Conservation (phyloP, 768 basidiomycete species). For the Xerocomellus intermedius region DNA sequence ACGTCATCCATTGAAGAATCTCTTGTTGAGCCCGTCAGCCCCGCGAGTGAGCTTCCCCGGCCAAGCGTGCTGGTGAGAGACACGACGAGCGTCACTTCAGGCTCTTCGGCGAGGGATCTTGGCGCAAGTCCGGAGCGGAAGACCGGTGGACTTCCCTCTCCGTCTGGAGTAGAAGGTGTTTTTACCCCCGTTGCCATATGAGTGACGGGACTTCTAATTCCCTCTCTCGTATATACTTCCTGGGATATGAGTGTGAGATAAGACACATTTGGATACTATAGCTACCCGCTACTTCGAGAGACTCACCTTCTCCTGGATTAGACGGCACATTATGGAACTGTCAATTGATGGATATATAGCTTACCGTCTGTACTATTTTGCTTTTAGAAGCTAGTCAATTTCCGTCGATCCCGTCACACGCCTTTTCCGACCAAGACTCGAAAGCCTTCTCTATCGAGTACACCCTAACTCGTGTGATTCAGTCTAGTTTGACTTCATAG, state of each 20-base stretch:
- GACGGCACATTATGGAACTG: slow-evolving; percentile 5
- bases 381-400: slow-evolving; percentile 24
- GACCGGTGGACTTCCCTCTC: slow-evolving; percentile 11
- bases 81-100: slow-evolving; percentile 28
- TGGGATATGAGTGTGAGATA: slow-evolving; percentile 7
- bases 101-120: slow-evolving; percentile 25
- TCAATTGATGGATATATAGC: slow-evolving; percentile 25
- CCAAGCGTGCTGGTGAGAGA: slow-evolving; percentile 31
- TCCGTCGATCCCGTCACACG: slow-evolving; percentile 12
- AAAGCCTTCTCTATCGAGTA: neutral
- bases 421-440: neutral
- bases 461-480: too few relatives aligned
- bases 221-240: slow-evolving; percentile 6
- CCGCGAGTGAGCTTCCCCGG: slow-evolving; percentile 28
- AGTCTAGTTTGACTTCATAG: too few relatives aligned
- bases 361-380: slow-evolving; percentile 28
- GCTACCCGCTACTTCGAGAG: slow-evolving; percentile 7
- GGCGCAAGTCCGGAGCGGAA: slow-evolving; percentile 31
- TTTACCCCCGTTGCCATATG: slow-evolving; percentile 31
- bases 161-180: slow-evolving; percentile 13
- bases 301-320: slow-evolving; percentile 2
- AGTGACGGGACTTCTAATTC: slow-evolving; percentile 21
- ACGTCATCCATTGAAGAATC: slow-evolving; percentile 39
- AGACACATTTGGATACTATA: slow-evolving; percentile 16
- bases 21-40: slow-evolving; percentile 34